Evolutionary conservation across 805 yeast species (phyloP).

Genomic region (Yamadazyma paraphyllophila): DNA sequence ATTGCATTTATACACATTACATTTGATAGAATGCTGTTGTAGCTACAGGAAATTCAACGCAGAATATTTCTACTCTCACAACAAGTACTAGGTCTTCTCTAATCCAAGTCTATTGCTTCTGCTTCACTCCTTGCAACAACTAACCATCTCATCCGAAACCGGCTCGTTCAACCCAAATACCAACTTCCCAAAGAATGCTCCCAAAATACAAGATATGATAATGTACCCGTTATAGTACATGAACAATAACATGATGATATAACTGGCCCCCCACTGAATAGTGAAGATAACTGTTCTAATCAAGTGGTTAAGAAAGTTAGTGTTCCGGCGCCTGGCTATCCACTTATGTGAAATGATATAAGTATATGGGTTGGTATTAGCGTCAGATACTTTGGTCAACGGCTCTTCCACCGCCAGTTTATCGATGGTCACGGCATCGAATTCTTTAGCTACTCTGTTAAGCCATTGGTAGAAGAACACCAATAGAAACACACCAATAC

Average conservation of each 20-base stretch:
- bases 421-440: constrained; percentile 17
- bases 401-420: not conserved
- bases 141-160: constrained; percentile 15
- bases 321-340: constrained; percentile 19
- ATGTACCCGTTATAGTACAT: constrained; percentile 76
- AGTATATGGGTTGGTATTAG: constrained; percentile 17
- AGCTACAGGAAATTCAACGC: too few relatives aligned
- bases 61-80: not conserved
- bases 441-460: constrained; percentile 37
- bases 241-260: constrained; percentile 66
- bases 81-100: too few relatives aligned
- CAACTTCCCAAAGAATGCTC: constrained; percentile 58
- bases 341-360: constrained; percentile 28
- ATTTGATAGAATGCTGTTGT: too few relatives aligned
- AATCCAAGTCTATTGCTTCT: too few relatives aligned
- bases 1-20: too few relatives aligned
- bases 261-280: constrained; percentile 61
- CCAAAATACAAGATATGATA: constrained; percentile 59
- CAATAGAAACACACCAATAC: constrained; percentile 63
- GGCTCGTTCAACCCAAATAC: constrained; percentile 50
- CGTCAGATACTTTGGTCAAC: not conserved
- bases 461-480: constrained; percentile 58
- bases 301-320: constrained; percentile 44
- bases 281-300: constrained; percentile 50
- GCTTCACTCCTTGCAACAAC: constrained; percentile 15